A percentile compares a stretch with the other conserved stretches of the same genome.
Conservation (phyloP, 352 stramenopile species). For the Phytophthora crassamura region DNA sequence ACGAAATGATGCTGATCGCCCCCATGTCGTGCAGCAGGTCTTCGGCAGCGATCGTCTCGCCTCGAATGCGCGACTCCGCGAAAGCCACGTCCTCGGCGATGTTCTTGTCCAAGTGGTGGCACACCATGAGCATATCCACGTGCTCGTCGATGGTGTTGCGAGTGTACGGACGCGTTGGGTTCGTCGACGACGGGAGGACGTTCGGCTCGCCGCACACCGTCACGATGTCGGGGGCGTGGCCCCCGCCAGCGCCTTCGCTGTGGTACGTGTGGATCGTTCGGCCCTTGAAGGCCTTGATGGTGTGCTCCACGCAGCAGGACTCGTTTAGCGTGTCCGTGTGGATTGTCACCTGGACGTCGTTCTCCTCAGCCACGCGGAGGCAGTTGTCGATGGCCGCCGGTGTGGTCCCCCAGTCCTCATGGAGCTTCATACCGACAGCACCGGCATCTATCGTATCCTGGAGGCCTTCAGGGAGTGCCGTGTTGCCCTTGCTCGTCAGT, state of each 20-base stretch:
- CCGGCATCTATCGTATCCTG: slow-evolving; percentile 92
- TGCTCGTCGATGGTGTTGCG: slow-evolving; percentile 98
- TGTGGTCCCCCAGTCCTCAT: slow-evolving; percentile 98
- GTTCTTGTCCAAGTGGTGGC: slow-evolving; percentile 96
- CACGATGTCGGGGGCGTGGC: slow-evolving; percentile 98
- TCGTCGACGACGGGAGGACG: slow-evolving; percentile 96
- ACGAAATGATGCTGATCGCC: slow-evolving; percentile 97
- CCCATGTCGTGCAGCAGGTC: slow-evolving; percentile 98
- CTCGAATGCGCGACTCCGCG: slow-evolving; percentile 96
- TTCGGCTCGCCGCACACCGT: slow-evolving; percentile 94
- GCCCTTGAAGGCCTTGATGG: slow-evolving; percentile 95
- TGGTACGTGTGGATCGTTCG: slow-evolving; percentile 98
- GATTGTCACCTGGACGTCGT: slow-evolving; percentile 96
- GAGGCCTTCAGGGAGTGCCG: slow-evolving; percentile 82
- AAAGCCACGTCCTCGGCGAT: slow-evolving; percentile 98
- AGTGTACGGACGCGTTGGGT: slow-evolving; percentile 97
- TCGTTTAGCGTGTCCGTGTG: slow-evolving; percentile 99
- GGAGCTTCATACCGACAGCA: slow-evolving; percentile 96
- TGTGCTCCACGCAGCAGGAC: slow-evolving; percentile 95
- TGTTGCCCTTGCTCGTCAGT: slow-evolving; percentile 98
- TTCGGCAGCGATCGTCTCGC: slow-evolving; percentile 97
- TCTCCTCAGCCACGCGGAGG: slow-evolving; percentile 90
- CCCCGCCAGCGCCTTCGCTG: slow-evolving; percentile 93
- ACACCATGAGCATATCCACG: slow-evolving; percentile 99
- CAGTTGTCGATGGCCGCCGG: slow-evolving; percentile 95